These are phyloP conservation scores for Myxozyma monticola DNA, from an alignment of 805 yeast species.

Conservation along the genomic window DNA sequence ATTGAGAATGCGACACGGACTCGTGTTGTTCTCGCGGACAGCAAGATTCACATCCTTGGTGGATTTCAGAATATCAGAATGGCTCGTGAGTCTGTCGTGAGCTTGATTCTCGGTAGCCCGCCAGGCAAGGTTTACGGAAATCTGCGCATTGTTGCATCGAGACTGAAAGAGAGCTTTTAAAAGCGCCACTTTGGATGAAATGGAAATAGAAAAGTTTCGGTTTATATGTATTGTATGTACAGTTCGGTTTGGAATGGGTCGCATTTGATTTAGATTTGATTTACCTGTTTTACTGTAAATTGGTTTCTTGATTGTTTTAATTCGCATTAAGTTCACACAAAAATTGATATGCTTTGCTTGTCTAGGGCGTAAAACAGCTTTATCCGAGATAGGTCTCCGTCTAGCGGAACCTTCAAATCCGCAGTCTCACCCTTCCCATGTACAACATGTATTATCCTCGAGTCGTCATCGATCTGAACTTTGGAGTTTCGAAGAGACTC, in stretches of 20 bases:
- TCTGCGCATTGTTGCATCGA: slow-evolving; percentile 91
- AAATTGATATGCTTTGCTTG: slow-evolving; percentile 12
- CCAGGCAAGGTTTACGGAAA: slow-evolving; percentile 99
- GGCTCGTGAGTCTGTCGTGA: slow-evolving; percentile 97
- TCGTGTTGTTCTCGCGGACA: slow-evolving; percentile 94
- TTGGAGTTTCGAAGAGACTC: slow-evolving; percentile 8
- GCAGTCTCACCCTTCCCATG: neutral
- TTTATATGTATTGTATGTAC: no score
- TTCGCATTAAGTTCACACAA: no score
- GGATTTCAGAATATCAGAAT: slow-evolving; percentile 96
- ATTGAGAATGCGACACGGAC: slow-evolving; percentile 98
- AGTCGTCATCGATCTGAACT: slow-evolving; percentile 3
- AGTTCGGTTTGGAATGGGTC: no score
- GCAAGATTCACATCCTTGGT: slow-evolving; percentile 93
- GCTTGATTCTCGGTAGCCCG: slow-evolving; percentile 93
- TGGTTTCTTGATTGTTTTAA: no score
- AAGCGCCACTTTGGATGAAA: no score
- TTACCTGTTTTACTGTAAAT: no score
- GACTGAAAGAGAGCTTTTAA: slow-evolving; percentile 93
- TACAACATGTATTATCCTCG: neutral
- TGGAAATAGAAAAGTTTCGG: no score
- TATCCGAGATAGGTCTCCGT: neutral
- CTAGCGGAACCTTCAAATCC: slow-evolving; percentile 4
- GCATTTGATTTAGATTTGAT: no score
- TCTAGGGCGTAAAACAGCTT: slow-evolving; percentile 14